Evolutionary conservation across 2,329 filamentous ascomycete genomes (phyloP).

Genomic region (Thielaviopsis musarum): DNA sequence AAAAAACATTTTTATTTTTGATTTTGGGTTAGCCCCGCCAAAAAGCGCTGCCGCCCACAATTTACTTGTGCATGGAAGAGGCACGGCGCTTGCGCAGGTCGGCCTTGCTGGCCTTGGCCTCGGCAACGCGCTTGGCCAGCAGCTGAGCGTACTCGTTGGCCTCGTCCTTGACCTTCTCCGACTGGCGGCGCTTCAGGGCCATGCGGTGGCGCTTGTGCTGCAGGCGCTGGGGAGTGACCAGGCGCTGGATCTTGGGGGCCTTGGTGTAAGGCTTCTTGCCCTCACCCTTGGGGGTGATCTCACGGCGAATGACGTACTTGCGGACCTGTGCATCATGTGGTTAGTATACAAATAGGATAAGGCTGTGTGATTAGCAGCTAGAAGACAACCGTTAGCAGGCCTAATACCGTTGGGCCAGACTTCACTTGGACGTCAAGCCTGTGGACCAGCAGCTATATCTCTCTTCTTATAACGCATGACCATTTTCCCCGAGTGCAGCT

Average conservation of each 20-base stretch:
- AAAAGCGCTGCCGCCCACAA: slow-evolving; percentile 14
- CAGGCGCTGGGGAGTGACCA: slow-evolving; percentile 97
- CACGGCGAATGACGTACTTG: slow-evolving; percentile 99
- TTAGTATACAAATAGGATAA: slow-evolving; percentile 5
- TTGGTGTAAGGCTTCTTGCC: slow-evolving; percentile 98
- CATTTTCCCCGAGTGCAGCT: neutral
- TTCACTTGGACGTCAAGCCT: neutral
- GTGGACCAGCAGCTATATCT: slow-evolving; percentile 4
- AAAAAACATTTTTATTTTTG: slow-evolving; percentile 6
- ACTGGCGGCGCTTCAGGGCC: slow-evolving; percentile 94
- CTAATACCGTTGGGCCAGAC: slow-evolving; percentile 8
- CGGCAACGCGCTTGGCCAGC: slow-evolving; percentile 89
- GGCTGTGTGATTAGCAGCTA: slow-evolving; percentile 20
- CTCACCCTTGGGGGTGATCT: slow-evolving; percentile 93
- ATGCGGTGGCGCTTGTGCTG: slow-evolving; percentile 99
- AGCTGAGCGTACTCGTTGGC: slow-evolving; percentile 95
- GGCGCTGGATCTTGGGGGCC: slow-evolving; percentile 98
- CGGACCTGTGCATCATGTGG: slow-evolving; percentile 49
- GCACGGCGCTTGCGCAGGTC: slow-evolving; percentile 94
- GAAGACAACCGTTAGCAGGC: slow-evolving; percentile 10
- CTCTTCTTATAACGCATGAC: neutral
- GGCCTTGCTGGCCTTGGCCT: slow-evolving; percentile 86
- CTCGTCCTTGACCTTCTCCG: slow-evolving; percentile 97
- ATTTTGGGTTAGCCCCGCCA: slow-evolving; percentile 3
- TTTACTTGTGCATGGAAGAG: slow-evolving; percentile 85